Conservation (phyloP, 495 filamentous ascomycete genomes). For the Tricharina praecox region DNA sequence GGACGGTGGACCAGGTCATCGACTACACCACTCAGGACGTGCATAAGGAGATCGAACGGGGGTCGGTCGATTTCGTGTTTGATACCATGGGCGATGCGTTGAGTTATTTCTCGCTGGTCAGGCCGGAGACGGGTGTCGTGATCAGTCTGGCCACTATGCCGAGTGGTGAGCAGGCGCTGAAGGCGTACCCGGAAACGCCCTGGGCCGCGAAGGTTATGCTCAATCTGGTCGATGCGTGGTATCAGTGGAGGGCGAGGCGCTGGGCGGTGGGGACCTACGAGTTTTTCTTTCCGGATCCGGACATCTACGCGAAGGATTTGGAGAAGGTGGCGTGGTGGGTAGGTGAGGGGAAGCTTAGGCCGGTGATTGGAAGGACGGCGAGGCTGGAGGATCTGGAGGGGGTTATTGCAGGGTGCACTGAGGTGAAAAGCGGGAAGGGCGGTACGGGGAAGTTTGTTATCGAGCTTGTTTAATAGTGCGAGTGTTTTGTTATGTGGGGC, state of each 20-base stretch:
- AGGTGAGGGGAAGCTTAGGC: not conserved
- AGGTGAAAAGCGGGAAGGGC: conserved; percentile 36
- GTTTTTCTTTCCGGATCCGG: conserved; percentile 31
- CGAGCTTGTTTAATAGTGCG: not conserved
- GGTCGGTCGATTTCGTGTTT: conserved; percentile 37
- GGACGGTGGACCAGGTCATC: conserved; percentile 23
- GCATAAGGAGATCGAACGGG: conserved; percentile 29
- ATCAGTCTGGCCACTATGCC: not conserved
- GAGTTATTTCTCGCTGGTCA: conserved; percentile 23
- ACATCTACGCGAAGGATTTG: conserved; percentile 29
- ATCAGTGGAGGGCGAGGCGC: conserved; percentile 25
- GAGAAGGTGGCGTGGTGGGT: conserved; percentile 30
- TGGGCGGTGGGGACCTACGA: conserved; percentile 28
- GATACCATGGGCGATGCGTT: conserved; percentile 33
- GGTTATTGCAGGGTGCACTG: conserved; percentile 32
- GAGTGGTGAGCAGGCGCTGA: not conserved
- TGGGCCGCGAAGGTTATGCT: conserved; percentile 21
- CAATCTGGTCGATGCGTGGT: conserved; percentile 25
- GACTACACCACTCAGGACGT: conserved; percentile 36
- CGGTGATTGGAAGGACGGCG: conserved; percentile 20
- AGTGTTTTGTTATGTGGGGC: too few relatives aligned
- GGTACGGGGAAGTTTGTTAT: conserved; percentile 42
- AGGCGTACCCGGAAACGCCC: not conserved
- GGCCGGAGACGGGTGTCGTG: not conserved
- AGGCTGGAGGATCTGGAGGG: conserved; percentile 33